Base-by-base conservation (phyloP, 805 yeast species). In the Brettanomyces anomalus region DNA sequence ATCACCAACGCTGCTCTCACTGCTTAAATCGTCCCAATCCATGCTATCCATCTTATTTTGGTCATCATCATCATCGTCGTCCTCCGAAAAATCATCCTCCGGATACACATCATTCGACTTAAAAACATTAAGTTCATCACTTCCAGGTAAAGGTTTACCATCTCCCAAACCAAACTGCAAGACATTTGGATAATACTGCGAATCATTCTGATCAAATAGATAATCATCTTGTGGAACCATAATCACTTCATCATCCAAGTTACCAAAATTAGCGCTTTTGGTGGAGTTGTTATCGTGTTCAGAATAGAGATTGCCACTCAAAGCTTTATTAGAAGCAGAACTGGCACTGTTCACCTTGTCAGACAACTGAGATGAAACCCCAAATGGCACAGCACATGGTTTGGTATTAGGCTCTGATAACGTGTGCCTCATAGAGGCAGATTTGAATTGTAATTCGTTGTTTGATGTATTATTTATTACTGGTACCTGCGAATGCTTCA, bases 81-180 rank as follows among this genome's bases (percentile, higher is more conserved):
- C 64, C 28, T 60, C 64, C 36, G 55, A 60, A 8, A 57, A 54
- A 38, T 54, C 57, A 41, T 57, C 62, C 24, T 54, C 59, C 39
- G 57, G 57, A 33, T 52, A 51, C 18, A 60, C 54, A 39, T 59
- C 60, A 30, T 54, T 49, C 4, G 64, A 51, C 41, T 60, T 56
- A 48, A 60, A 58, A 13, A 61, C 51, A 42, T 58, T 58, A 32
- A 61, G 49, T 36, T 60, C 65, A 37, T 61, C 56, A 3, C 62
- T 58, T 36, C 56, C 62, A 10, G 56, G 58, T 41, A 58, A 55
- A 6, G 57, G 49, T 42, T 60, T 60, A 39, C 44, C 43, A 38
- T 45, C 48, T 7, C 46, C 39, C 7, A 58, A 39, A 31, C 56
- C 60, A 44, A 56, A 55, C 37, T 56, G 58, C 36, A 57, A 39